Evolutionary conservation across 2,329 filamentous ascomycete genomes (phyloP).

Genomic region (Ramularia collo-cygni): DNA sequence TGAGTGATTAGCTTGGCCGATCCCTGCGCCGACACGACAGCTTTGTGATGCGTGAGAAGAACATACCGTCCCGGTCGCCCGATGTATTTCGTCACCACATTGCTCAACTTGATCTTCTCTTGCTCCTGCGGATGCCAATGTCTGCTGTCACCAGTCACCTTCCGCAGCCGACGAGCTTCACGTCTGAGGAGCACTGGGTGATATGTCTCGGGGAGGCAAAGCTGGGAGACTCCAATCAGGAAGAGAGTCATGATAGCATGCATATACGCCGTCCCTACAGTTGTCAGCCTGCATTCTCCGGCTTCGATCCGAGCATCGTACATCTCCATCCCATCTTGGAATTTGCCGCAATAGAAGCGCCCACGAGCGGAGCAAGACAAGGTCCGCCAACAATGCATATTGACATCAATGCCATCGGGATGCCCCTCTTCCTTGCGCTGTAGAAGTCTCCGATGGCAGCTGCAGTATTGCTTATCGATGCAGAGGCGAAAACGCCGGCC

Average conservation of each 20-base stretch:
- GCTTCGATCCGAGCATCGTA: background rate
- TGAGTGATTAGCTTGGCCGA: too few relatives aligned
- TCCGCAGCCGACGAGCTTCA: constrained; percentile 32
- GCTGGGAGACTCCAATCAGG: too few relatives aligned
- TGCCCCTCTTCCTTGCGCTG: too few relatives aligned
- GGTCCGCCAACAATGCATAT: too few relatives aligned
- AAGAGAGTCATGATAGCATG: constrained; percentile 3
- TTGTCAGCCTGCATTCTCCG: background rate
- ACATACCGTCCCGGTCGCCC: too few relatives aligned
- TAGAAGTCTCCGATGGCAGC: too few relatives aligned
- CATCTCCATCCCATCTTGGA: constrained; percentile 26
- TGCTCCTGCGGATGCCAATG: constrained; percentile 39
- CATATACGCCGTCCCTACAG: constrained; percentile 2
- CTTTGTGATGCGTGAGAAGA: too few relatives aligned
- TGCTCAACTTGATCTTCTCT: constrained; percentile 34
- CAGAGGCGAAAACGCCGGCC: too few relatives aligned
- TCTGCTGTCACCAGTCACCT: constrained; percentile 20
- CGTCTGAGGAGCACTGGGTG: constrained; percentile 26
- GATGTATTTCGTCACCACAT: constrained; percentile 37
- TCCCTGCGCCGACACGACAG: too few relatives aligned
- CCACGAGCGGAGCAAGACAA: constrained; percentile 36
- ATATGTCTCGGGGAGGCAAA: constrained; percentile 5
- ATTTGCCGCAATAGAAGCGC: constrained; percentile 32
- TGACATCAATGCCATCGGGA: too few relatives aligned
- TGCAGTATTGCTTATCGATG: too few relatives aligned